Percentiles rank a stretch among this genome's conserved stretches.
Evolutionary conservation across 768 basidiomycete genomes (phyloP).

Genomic region (Lactarius trivialis): DNA sequence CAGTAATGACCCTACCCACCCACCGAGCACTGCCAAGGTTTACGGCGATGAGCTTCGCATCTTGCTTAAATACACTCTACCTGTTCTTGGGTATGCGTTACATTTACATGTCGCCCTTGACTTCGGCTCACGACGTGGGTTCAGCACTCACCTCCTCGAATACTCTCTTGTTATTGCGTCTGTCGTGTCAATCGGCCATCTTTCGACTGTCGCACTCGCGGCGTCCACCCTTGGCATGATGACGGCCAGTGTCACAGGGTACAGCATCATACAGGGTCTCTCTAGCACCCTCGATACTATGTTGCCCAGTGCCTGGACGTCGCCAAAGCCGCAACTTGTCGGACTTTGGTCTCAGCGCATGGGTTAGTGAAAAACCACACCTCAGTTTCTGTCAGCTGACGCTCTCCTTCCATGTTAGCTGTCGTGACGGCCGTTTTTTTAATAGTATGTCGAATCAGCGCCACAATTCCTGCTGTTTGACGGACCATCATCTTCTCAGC

Average conservation of each 20-base stretch:
- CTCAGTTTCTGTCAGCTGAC: not conserved
- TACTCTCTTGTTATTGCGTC: conserved; percentile 80
- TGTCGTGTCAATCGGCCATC: conserved; percentile 83
- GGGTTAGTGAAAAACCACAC: conserved; percentile 41
- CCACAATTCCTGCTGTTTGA: not conserved
- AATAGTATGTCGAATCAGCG: conserved; percentile 42
- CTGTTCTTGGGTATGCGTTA: conserved; percentile 54
- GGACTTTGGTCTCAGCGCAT: conserved; percentile 90
- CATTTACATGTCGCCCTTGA: not conserved
- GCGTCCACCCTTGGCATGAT: conserved; percentile 48
- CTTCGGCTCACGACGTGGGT: not conserved
- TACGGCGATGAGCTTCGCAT: conserved; percentile 56
- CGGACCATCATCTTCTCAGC: conserved; percentile 28
- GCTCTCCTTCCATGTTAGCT: conserved; percentile 33
- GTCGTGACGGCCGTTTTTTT: conserved; percentile 54
- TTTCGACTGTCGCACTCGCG: conserved; percentile 85
- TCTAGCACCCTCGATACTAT: conserved; percentile 86
- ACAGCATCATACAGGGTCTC: conserved; percentile 78
- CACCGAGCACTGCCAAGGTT: conserved; percentile 27
- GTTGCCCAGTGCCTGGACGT: conserved; percentile 93
- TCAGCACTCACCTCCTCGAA: conserved; percentile 73
- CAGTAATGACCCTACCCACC: not conserved
- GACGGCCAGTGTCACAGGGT: conserved; percentile 55
- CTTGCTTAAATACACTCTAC: conserved; percentile 57
- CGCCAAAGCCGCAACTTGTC: conserved; percentile 71